Evolutionary conservation across 2,329 filamentous ascomycete species (phyloP).

Genomic region (Beauveria medogensis): DNA sequence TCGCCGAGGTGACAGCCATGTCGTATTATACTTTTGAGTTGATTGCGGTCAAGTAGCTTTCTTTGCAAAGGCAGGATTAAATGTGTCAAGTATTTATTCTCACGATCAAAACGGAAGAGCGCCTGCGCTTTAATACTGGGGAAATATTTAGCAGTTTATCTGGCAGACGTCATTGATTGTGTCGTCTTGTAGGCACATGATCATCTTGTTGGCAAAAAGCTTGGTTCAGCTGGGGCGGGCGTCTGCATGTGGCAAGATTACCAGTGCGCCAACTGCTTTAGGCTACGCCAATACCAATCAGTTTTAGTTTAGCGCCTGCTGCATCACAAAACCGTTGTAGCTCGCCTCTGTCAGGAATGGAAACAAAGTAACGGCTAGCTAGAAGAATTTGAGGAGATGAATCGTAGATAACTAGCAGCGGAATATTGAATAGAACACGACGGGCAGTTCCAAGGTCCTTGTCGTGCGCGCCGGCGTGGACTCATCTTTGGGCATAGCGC

Average conservation of each 20-base stretch:
- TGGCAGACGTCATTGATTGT: background rate
- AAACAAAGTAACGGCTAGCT: too few relatives aligned
- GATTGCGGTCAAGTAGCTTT: too few relatives aligned
- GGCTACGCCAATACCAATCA: background rate
- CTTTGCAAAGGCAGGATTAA: too few relatives aligned
- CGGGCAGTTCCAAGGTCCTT: background rate
- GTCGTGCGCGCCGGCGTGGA: background rate
- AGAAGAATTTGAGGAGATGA: too few relatives aligned
- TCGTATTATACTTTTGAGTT: background rate
- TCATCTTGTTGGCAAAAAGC: background rate
- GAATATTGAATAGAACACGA: background rate
- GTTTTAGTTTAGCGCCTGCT: background rate
- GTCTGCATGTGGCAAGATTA: background rate
- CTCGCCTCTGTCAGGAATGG: too few relatives aligned
- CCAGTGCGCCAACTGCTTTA: background rate
- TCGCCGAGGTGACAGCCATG: conserved; percentile 1
- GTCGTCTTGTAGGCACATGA: background rate
- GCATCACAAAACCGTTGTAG: background rate
- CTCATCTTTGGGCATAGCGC: background rate
- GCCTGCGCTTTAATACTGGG: background rate
- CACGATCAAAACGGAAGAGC: background rate
- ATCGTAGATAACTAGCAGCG: too few relatives aligned
- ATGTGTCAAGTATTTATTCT: too few relatives aligned
- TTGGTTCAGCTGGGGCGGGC: background rate
- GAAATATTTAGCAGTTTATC: background rate